Conservation (phyloP, 306 rosid genomes). For the barrel medic (Medicago truncatula) region DNA sequence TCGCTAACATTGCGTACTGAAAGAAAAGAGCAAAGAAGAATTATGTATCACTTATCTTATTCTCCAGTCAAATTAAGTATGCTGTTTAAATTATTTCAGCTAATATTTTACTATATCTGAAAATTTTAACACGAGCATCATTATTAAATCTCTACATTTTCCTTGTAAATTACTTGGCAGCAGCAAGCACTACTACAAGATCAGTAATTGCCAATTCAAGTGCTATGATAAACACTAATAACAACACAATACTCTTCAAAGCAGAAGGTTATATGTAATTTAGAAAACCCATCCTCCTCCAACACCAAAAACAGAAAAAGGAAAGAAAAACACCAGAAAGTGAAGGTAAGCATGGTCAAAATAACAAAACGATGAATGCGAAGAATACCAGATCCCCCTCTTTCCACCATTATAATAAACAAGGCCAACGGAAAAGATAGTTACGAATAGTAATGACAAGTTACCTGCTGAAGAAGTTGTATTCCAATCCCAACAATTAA, state of each 20-base stretch:
- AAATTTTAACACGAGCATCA: background rate
- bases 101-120: conserved; percentile 17
- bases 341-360: background rate
- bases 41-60: conserved; percentile 2
- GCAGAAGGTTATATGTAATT: conserved; percentile 14
- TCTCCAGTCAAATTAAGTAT: conserved; percentile 17
- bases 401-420: conserved; percentile 14
- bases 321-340: background rate
- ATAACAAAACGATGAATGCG: conserved; percentile 12
- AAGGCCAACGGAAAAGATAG: conserved; percentile 16
- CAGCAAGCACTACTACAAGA: conserved; percentile 9
- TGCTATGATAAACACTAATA: background rate
- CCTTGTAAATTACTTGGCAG: conserved; percentile 22
- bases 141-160: background rate
- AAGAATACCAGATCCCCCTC: conserved; percentile 10
- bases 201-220: background rate
- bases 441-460: conserved; percentile 30
- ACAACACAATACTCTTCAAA: background rate
- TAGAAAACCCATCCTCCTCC: background rate
- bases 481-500: conserved; percentile 79
- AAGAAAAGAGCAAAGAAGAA: conserved; percentile 5
- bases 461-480: conserved; percentile 89
- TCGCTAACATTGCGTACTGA: background rate
- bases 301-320: background rate
- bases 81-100: conserved; percentile 1